Base-by-base conservation (phyloP, 2,329 filamentous ascomycete species). In the Dichotomopilus funicola region DNA sequence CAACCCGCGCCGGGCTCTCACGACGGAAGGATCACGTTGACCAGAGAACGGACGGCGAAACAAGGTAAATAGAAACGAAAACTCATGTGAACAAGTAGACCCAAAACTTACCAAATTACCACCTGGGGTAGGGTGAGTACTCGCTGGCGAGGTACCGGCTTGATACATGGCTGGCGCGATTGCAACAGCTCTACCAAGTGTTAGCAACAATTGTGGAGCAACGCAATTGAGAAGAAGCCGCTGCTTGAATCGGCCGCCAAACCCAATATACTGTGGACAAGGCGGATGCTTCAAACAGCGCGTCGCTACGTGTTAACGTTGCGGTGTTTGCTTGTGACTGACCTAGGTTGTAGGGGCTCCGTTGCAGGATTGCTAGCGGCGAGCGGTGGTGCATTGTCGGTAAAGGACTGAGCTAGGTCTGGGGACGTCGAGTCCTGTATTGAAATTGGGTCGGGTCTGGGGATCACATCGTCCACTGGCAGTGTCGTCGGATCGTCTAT, bases 371-470 rank as follows among this genome's bases (percentile, higher is more conserved):
- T 66, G 34, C 70, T 70, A 33, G 73, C 67, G 40, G 75, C 74
- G 46, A 80, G 67, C 3, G 74, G 40, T 12, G 40, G 40, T 13
- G 75, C 70, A 36, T 80, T 74, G 37, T 71, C 73, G 7, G 77
- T 72, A 41, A 80, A 66, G 43, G 40, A 37, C 27, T 80, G 77
- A 12, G 72, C 70, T 55, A 73, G 65, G 10, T 33, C 42, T 38
- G 64, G 62, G n/a, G 59, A 31, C 12, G 45, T 49, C 12, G 75
- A 75, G 13, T 70, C 71, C 19, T 73, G 70, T 1, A 76, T 75
- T 3, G 78, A 77, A 2, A 75, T 74, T 36, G 78, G 78, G 62
- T 72, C 75, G 27, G 76, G 76, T 61, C 75, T 72, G 35, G 78
- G 78, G 56, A 78, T 74, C 13, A 75, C 70, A 59, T 82, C 78